phyloP scores from a whole-genome alignment of 768 basidiomycete genomes.

The Boletales sp. region DNA sequence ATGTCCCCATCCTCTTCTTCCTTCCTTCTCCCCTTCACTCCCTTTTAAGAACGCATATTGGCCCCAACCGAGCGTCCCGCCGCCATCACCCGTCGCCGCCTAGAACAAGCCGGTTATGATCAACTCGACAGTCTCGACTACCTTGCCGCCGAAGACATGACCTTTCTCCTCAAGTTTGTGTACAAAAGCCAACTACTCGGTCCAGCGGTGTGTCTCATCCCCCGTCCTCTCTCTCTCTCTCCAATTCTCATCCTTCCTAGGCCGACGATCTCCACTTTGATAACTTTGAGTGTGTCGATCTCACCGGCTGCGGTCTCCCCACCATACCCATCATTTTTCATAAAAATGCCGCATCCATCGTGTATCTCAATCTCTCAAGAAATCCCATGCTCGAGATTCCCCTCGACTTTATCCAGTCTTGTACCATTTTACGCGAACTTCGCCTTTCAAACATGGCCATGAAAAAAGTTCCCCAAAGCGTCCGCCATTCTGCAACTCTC shows the following conservation, averaged over 20 bases:
- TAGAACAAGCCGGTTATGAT: conserved; percentile 89
- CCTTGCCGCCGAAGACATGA: conserved; percentile 72
- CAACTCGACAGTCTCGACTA: conserved; percentile 74
- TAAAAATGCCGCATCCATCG: conserved; percentile 77
- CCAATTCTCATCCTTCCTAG: conserved; percentile 34
- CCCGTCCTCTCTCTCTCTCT: not conserved
- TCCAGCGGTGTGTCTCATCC: conserved; percentile 46
- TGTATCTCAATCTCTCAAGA: conserved; percentile 82
- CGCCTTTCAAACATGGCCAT: conserved; percentile 89
- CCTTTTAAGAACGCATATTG: conserved; percentile 70
- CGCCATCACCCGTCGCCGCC: conserved; percentile 73
- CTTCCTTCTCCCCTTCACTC: not conserved
- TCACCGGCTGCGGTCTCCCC: conserved; percentile 74
- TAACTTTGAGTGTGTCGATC: conserved; percentile 73
- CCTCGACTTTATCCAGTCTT: conserved; percentile 91
- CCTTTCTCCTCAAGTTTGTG: conserved; percentile 85
- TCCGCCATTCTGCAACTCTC: conserved; percentile 71
- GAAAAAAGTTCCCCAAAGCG: conserved; percentile 85
- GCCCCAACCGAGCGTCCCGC: conserved; percentile 80
- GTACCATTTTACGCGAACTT: conserved; percentile 78
- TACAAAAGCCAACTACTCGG: conserved; percentile 77
- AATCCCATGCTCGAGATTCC: conserved; percentile 97
- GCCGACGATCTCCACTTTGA: conserved; percentile 73
- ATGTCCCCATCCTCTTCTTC: conserved; percentile 14
- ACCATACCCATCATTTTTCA: conserved; percentile 89